A percentile compares a stretch with the other conserved stretches of the same genome.
phyloP scores from a whole-genome alignment of 352 stramenopile species.

The Pythium volutum region DNA sequence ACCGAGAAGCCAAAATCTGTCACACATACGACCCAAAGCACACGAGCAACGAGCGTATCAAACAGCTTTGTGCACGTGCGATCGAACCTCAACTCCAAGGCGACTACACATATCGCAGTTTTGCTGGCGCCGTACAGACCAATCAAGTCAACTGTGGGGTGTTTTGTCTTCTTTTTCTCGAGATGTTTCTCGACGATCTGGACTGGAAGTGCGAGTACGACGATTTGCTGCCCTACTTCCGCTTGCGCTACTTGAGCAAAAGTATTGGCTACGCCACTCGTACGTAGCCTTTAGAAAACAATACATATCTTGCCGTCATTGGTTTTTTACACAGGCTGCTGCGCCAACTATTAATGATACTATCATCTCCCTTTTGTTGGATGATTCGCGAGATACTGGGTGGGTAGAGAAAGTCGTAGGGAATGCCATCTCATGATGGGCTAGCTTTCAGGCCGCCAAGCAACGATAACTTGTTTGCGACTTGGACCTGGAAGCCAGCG shows the following conservation, averaged over 20 bases:
- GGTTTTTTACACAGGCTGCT: too few relatives aligned
- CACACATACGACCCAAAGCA: neutral
- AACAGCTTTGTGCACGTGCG: neutral
- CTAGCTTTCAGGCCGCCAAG: too few relatives aligned
- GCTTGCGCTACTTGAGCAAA: neutral
- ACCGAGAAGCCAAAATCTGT: neutral
- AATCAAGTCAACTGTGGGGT: neutral
- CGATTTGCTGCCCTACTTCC: neutral
- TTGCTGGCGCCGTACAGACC: neutral
- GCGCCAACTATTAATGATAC: too few relatives aligned
- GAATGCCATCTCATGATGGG: too few relatives aligned
- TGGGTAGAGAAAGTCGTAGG: too few relatives aligned
- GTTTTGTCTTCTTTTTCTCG: neutral
- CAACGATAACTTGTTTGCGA: too few relatives aligned
- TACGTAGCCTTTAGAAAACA: neutral
- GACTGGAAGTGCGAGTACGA: neutral
- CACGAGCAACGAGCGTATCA: neutral
- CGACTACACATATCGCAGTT: neutral
- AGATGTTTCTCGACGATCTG: neutral
- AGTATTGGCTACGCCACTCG: neutral
- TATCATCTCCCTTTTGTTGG: too few relatives aligned
- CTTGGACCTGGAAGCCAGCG: too few relatives aligned
- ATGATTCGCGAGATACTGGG: too few relatives aligned
- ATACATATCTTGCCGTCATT: neutral
- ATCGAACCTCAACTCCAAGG: neutral